phyloP scores from a whole-genome alignment of 768 basidiomycete genomes.

The Tubosaeta sp. region DNA sequence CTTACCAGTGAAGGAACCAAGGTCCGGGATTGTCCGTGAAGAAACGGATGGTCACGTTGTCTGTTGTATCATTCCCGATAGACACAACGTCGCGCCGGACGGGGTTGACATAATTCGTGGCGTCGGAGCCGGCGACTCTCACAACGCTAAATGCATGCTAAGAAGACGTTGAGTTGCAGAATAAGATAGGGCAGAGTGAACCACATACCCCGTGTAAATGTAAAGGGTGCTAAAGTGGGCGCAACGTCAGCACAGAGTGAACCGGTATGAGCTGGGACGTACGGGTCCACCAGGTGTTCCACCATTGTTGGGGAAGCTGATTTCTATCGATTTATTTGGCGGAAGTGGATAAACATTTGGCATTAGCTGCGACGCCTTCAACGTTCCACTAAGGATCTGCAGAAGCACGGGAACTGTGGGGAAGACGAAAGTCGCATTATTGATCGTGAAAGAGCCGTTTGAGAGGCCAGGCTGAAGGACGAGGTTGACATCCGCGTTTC shows the following conservation, averaged over 20 bases:
- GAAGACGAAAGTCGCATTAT: background rate
- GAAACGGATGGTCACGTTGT: constrained; percentile 54
- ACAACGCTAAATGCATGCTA: constrained; percentile 42
- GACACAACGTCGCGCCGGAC: constrained; percentile 47
- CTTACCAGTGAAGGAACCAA: constrained; percentile 21
- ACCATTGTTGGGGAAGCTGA: constrained; percentile 29
- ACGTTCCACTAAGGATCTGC: background rate
- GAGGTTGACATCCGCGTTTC: background rate
- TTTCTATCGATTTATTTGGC: constrained; percentile 40
- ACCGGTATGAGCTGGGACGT: background rate
- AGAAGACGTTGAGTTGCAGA: background rate
- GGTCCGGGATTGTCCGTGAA: constrained; percentile 54
- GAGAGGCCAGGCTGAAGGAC: background rate
- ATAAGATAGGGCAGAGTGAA: background rate
- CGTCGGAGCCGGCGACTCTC: constrained; percentile 31
- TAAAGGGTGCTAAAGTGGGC: constrained; percentile 28
- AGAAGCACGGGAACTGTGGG: background rate
- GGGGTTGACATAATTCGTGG: constrained; percentile 46
- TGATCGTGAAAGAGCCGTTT: background rate
- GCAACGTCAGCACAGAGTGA: background rate
- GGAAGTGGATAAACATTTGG: constrained; percentile 39
- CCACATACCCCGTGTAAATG: constrained; percentile 43
- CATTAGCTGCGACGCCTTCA: constrained; percentile 21
- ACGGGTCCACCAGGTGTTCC: constrained; percentile 14
- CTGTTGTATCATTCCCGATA: constrained; percentile 27